Conservation (phyloP, 2,329 filamentous ascomycete species). For the Graphium sp. region DNA sequence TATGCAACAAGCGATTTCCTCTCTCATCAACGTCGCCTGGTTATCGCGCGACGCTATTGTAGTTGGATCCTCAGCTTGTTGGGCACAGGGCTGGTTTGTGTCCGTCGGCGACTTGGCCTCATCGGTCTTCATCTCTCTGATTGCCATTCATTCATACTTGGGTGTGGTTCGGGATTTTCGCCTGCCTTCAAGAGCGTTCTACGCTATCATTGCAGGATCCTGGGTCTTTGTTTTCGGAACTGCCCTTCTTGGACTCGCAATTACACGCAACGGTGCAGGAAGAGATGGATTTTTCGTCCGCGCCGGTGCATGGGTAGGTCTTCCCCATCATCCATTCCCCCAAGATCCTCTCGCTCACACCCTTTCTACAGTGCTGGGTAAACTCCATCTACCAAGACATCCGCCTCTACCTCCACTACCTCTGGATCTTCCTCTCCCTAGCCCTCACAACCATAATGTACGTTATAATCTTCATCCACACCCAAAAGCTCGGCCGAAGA, state of each 20-base stretch:
- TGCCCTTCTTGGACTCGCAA: constrained; percentile 30
- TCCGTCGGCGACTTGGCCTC: constrained; percentile 49
- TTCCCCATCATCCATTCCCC: neutral
- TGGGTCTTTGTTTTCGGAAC: constrained; percentile 46
- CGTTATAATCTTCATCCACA: constrained; percentile 19
- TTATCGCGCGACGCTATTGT: constrained; percentile 32
- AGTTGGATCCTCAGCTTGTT: constrained; percentile 37
- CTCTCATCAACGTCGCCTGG: constrained; percentile 45
- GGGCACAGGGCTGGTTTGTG: constrained; percentile 50
- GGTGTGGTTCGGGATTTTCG: constrained; percentile 39
- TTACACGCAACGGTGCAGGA: constrained; percentile 21
- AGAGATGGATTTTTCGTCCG: constrained; percentile 40
- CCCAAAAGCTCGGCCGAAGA: constrained; percentile 12
- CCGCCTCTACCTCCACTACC: constrained; percentile 44
- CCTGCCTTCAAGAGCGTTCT: constrained; percentile 31
- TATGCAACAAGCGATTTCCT: constrained; percentile 47
- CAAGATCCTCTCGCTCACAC: too few relatives aligned
- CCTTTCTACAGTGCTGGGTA: constrained; percentile 42
- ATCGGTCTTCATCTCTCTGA: constrained; percentile 48
- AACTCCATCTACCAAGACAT: constrained; percentile 32
- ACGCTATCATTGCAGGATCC: constrained; percentile 23
- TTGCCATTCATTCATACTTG: constrained; percentile 50
- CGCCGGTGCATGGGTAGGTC: constrained; percentile 42
- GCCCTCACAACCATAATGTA: constrained; percentile 20
- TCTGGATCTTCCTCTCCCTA: constrained; percentile 40